These are phyloP conservation scores for Nitzschia sp. DNA, from an alignment of 108 stramenopile genomes.

Conservation along the genomic window DNA sequence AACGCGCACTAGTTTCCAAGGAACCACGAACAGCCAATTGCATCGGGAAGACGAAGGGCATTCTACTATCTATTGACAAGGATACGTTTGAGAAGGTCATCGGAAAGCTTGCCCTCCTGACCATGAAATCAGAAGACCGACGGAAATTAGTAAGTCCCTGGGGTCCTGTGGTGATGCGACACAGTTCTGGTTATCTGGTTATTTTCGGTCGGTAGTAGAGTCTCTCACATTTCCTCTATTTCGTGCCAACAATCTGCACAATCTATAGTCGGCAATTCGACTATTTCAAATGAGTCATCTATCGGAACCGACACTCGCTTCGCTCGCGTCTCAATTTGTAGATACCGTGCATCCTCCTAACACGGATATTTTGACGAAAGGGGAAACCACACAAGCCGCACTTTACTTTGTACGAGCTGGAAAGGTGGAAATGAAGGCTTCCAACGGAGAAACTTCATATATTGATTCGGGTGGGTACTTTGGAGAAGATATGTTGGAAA, in stretches of 20 bases:
- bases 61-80: slow-evolving; percentile 34
- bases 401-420: slow-evolving; percentile 70
- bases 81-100: slow-evolving; percentile 68
- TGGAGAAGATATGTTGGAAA: slow-evolving; percentile 65
- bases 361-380: slow-evolving; percentile 77
- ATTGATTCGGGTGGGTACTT: slow-evolving; percentile 62
- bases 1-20: slow-evolving; percentile 77
- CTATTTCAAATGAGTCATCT: slow-evolving; percentile 26
- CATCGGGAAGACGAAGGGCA: slow-evolving; percentile 59
- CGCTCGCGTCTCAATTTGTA: slow-evolving; percentile 50
- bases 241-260: background rate
- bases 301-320: slow-evolving; percentile 44
- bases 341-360: slow-evolving; percentile 58
- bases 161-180: background rate
- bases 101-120: slow-evolving; percentile 41
- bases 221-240: no score
- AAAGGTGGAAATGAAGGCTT: slow-evolving; percentile 37
- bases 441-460: slow-evolving; percentile 26
- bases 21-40: slow-evolving; percentile 75
- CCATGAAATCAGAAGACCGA: slow-evolving; percentile 48
- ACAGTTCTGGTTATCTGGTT: no score
- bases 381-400: slow-evolving; percentile 47
- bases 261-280: slow-evolving; percentile 21
- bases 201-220: no score
- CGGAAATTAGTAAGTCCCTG: slow-evolving; percentile 49